Percentiles rank a stretch among this genome's conserved stretches.
Conservation (phyloP, 306 rosid genomes). For the Begonia loranthoides region DNA sequence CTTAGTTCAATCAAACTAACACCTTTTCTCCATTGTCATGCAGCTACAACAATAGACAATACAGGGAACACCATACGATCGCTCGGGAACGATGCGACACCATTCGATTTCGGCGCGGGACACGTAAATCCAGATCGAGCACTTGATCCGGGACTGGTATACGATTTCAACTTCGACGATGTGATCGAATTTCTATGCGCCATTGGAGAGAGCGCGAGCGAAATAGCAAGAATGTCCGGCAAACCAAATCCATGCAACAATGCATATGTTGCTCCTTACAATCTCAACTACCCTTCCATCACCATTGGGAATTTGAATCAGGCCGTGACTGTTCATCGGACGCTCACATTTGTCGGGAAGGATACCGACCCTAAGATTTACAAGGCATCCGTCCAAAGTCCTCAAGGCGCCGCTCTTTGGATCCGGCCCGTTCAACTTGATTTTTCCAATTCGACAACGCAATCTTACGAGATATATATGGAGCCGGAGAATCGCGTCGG, state of each 20-base stretch:
- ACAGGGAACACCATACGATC: constrained; percentile 1
- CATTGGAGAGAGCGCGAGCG: not conserved
- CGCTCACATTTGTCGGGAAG: constrained; percentile 1
- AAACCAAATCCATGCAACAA: not conserved
- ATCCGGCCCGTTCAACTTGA: constrained; percentile 6
- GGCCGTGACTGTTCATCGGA: not conserved
- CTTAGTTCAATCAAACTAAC: not conserved
- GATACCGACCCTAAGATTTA: not conserved
- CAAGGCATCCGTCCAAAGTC: not conserved
- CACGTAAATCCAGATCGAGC: constrained; percentile 3
- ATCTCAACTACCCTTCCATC: constrained; percentile 8
- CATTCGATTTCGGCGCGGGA: constrained; percentile 2
- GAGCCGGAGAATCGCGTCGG: not conserved
- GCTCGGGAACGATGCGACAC: not conserved
- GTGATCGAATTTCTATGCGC: not conserved
- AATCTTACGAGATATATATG: not conserved
- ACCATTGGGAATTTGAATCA: not conserved
- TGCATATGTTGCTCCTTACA: not conserved
- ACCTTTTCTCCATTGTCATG: not conserved
- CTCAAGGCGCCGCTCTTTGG: not conserved
- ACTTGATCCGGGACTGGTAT: constrained; percentile 5
- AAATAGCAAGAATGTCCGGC: not conserved
- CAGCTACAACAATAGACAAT: not conserved
- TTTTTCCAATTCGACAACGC: constrained; percentile 2
- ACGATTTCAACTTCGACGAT: constrained; percentile 2